Base-by-base conservation (phyloP, 768 basidiomycete genomes). In the Lyophyllum shimeji region DNA sequence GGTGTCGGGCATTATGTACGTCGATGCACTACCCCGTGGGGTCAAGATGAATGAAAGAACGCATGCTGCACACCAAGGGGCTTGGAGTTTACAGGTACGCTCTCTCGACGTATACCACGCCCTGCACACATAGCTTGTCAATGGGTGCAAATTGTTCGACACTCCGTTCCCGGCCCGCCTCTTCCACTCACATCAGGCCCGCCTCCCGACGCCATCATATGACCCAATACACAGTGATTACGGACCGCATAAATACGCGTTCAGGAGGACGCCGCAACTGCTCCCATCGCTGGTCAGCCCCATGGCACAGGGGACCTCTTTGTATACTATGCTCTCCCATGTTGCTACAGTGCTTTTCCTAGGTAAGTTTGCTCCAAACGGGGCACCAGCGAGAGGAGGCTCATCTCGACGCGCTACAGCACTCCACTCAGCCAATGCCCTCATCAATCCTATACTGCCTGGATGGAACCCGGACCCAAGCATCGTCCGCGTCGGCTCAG, bases 381-480 rank as follows among this genome's bases (percentile, higher is more conserved):
- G 11, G n/a, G n/a, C n/a, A n/a, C n/a, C n/a, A n/a, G n/a, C n/a
- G n/a, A n/a, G n/a, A n/a, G n/a, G n/a, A n/a, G n/a, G n/a, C n/a
- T 15, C 20, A 31, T 33, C 20, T 29, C 23, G 7, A 7, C 29
- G 7, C n/a, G 29, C 13, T 52, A 17, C 9, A 50, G 18, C 15
- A 56, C 55, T 43, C 7, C 13, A 7, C 18, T 20, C 46, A 13
- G 50, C 18, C 8, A 12, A 55, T 53, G 60, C 49, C 17, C 46
- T 64, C 8, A 59, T 70, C 13, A 74, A 75, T 46, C 75, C 75
- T 7, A 73, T 76, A 13, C 60, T 76, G 2, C 71, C 72, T 7
- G 75, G 75, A 29, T 76, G 72, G 72, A 76, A 75, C 50, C 73
- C 75, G 12, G 75, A 76, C 59, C 75, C 75, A 3, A 68, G 65